Conservation (phyloP, 176 grass and related monocot genomes). For the Musa troglodytarum region DNA sequence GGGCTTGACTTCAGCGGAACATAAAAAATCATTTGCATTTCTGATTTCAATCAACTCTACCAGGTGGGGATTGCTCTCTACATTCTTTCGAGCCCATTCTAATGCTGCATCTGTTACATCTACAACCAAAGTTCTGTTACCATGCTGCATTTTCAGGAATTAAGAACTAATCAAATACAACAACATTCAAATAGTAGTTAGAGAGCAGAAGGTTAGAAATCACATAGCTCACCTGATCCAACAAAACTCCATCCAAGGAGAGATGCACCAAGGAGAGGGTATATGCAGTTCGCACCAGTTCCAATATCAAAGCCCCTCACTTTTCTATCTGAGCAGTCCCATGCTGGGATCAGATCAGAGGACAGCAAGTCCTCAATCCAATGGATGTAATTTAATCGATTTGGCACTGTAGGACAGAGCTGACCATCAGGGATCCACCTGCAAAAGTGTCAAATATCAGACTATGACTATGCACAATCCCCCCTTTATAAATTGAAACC, state of each 20-base stretch:
- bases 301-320: constrained; percentile 83
- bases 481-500: background rate
- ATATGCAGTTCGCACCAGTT: constrained; percentile 89
- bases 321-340: constrained; percentile 30
- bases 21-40: constrained; percentile 31
- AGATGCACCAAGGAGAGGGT: constrained; percentile 86
- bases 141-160: constrained; percentile 4
- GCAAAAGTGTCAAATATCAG: constrained; percentile 3
- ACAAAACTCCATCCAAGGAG: constrained; percentile 75
- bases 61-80: constrained; percentile 66
- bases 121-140: constrained; percentile 28
- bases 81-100: constrained; percentile 88
- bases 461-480: background rate
- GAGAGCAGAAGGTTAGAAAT: background rate
- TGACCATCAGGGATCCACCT: constrained; percentile 96
- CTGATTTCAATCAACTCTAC: constrained; percentile 68
- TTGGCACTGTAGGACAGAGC: constrained; percentile 82
- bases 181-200: background rate
- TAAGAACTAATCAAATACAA: background rate
- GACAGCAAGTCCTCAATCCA: constrained; percentile 90
- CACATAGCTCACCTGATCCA: constrained; percentile 50
- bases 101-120: constrained; percentile 78
- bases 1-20: constrained; percentile 15
- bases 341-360: constrained; percentile 53
- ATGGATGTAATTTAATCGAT: constrained; percentile 89